Percentiles rank a stretch among this genome's conserved stretches.
Conservation (phyloP, 257 asterid species). For the Ilex aquifolium region DNA sequence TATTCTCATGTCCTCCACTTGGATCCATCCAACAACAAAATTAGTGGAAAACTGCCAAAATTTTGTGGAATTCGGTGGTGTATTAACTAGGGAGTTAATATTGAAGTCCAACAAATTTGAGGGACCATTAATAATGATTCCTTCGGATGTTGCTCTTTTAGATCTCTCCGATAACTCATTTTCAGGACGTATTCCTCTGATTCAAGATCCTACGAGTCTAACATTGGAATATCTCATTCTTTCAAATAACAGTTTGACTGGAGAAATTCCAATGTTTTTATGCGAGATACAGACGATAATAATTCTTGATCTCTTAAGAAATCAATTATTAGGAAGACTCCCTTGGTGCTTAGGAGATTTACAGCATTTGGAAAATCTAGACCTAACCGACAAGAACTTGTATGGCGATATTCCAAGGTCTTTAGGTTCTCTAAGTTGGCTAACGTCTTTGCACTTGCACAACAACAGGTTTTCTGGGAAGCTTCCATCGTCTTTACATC, state of each 20-base stretch:
- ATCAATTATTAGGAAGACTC: conserved; percentile 14
- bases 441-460: conserved; percentile 20
- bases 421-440: conserved; percentile 7
- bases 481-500: conserved; percentile 14
- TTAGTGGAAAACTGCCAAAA: conserved; percentile 15
- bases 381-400: conserved; percentile 15
- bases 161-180: conserved; percentile 8
- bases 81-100: conserved; percentile 4
- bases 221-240: conserved; percentile 9
- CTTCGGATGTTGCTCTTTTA: conserved; percentile 5
- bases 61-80: conserved; percentile 4
- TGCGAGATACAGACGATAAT: not conserved
- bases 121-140: conserved; percentile 4
- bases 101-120: conserved; percentile 13
- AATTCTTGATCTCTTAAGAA: conserved; percentile 8
- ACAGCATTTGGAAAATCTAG: conserved; percentile 3
- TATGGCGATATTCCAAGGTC: conserved; percentile 21
- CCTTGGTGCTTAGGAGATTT: conserved; percentile 13
- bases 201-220: not conserved
- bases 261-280: conserved; percentile 7
- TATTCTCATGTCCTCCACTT: conserved; percentile 5
- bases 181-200: conserved; percentile 5
- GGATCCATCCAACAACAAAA: conserved; percentile 17
- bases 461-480: conserved; percentile 19
- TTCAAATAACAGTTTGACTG: conserved; percentile 4